Conservation (phyloP, 768 basidiomycete species). For the Thelephora ganbajun region DNA sequence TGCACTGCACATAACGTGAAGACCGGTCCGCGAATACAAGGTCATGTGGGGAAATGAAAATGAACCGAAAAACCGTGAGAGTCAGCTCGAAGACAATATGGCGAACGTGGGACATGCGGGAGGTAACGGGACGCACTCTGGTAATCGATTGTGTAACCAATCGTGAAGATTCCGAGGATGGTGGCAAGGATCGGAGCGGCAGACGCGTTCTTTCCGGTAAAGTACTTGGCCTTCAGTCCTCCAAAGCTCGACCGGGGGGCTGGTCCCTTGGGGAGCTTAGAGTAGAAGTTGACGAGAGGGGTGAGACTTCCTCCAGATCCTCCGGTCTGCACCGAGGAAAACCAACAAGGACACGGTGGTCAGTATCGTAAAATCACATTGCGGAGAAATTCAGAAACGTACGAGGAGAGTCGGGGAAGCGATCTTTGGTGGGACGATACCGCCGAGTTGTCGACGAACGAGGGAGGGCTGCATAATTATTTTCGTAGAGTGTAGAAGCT, state of each 20-base stretch:
- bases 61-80: background rate
- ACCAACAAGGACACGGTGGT: background rate
- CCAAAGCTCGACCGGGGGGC: slow-evolving; percentile 39
- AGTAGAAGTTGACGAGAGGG: slow-evolving; percentile 90
- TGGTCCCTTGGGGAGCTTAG: slow-evolving; percentile 86
- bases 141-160: slow-evolving; percentile 84
- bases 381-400: slow-evolving; percentile 16
- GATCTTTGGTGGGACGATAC: slow-evolving; percentile 88
- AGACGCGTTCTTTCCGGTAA: slow-evolving; percentile 78
- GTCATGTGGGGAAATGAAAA: background rate
- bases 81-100: too few relatives aligned
- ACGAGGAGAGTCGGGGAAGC: slow-evolving; percentile 85
- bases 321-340: slow-evolving; percentile 38
- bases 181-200: slow-evolving; percentile 50
- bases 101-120: background rate
- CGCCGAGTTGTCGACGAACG: slow-evolving; percentile 71
- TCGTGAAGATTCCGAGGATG: slow-evolving; percentile 52
- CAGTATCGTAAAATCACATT: background rate
- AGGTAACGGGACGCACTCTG: slow-evolving; percentile 65
- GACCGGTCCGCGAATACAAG: background rate
- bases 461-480: slow-evolving; percentile 64
- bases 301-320: slow-evolving; percentile 70
- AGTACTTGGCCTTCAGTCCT: slow-evolving; percentile 72
- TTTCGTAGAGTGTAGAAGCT: too few relatives aligned
- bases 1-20: slow-evolving; percentile 40